These are phyloP conservation scores for Phaeophleospora eucalypticola DNA, from an alignment of 2,329 filamentous ascomycete genomes.

Conservation along the genomic window DNA sequence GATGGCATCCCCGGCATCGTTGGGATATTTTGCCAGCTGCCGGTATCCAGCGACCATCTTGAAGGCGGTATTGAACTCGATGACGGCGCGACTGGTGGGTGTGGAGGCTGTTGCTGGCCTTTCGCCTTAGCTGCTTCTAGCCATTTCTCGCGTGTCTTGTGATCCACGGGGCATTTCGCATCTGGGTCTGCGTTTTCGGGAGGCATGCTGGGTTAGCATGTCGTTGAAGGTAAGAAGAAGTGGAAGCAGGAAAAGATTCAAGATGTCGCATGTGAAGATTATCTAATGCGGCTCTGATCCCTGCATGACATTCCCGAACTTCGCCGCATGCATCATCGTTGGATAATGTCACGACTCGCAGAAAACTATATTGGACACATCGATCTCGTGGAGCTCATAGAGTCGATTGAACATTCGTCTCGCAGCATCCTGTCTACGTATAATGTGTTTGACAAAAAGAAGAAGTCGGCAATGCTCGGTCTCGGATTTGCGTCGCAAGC, in stretches of 20 bases:
- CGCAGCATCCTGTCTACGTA: no score
- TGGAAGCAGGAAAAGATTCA: not conserved
- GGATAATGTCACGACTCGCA: conserved; percentile 22
- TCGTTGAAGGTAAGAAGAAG: not conserved
- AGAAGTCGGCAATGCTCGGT: not conserved
- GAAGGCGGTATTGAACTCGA: conserved; percentile 15
- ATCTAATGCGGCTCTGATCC: not conserved
- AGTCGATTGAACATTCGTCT: no score
- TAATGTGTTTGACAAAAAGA: not conserved
- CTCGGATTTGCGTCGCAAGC: not conserved
- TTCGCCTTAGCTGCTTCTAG: conserved; percentile 61
- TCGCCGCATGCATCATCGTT: conserved; percentile 1
- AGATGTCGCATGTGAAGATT: not conserved
- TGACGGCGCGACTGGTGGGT: conserved; percentile 19
- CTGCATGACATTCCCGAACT: conserved; percentile 1
- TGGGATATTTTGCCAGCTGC: conserved; percentile 27
- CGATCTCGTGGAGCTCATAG: no score
- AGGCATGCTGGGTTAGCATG: conserved; percentile 17
- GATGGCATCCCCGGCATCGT: conserved; percentile 18
- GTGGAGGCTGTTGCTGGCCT: conserved; percentile 11
- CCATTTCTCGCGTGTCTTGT: conserved; percentile 84
- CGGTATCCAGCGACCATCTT: conserved; percentile 32
- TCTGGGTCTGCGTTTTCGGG: conserved; percentile 30
- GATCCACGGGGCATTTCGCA: conserved; percentile 77
- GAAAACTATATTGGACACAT: no score